A percentile compares a stretch with the other conserved stretches of the same genome.
These are phyloP conservation scores for Celoporthe dispersa DNA, from an alignment of 2,329 filamentous ascomycete species.

Conservation along the genomic window DNA sequence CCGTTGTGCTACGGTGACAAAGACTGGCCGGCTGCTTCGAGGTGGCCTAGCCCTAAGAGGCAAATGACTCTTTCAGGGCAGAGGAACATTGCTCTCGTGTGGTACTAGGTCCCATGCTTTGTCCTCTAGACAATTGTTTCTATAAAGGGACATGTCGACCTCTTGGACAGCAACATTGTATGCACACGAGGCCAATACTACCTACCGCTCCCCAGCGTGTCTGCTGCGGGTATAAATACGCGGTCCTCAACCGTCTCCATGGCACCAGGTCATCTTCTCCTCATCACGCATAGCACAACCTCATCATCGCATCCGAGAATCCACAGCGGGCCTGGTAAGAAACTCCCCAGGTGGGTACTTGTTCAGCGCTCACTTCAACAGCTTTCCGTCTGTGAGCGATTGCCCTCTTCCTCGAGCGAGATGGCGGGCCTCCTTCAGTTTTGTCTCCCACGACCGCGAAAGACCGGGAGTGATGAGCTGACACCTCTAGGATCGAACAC, in stretches of 20 bases:
- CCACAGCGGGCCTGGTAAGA: not conserved
- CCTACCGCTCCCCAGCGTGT: not conserved
- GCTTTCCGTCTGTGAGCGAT: not conserved
- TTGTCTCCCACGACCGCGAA: slow-evolving; percentile 4
- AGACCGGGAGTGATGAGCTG: not conserved
- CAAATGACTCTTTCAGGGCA: not conserved
- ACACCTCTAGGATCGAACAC: not conserved
- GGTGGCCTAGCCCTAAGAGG: not conserved
- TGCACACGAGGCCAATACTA: not conserved
- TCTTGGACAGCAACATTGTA: slow-evolving; percentile 8
- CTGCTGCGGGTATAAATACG: not conserved
- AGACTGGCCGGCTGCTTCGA: not conserved
- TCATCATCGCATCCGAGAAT: not conserved
- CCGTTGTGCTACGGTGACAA: not conserved
- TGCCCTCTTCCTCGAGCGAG: not conserved
- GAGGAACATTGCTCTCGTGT: not conserved
- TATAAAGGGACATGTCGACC: not conserved
- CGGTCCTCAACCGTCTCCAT: not conserved
- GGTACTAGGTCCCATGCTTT: slow-evolving; percentile 4
- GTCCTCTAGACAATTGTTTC: not conserved
- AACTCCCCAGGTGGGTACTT: not conserved
- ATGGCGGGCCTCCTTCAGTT: slow-evolving; percentile 4
- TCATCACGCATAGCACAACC: not conserved
- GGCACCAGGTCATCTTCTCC: not conserved
- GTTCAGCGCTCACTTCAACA: not conserved